A percentile compares a stretch with the other conserved stretches of the same genome.
Conservation (phyloP, 1,284 basidiomycete genomes). For the Vanrija pseudolonga region DNA sequence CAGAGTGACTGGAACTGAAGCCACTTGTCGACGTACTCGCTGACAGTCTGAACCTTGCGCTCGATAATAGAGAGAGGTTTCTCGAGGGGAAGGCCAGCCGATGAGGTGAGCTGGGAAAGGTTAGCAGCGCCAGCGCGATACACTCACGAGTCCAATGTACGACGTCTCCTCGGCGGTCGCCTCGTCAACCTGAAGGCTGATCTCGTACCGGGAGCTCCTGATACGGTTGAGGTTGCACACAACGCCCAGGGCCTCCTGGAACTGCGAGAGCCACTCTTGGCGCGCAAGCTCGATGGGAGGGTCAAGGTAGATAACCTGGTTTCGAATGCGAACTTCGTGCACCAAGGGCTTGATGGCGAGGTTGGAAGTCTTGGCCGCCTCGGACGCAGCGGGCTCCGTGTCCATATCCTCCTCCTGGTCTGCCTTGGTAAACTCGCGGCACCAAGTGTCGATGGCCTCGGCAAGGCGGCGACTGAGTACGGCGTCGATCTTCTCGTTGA, state of each 20-base stretch:
- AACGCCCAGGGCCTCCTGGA: slow-evolving; percentile 83
- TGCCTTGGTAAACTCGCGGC: slow-evolving; percentile 70
- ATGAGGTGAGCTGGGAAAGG: slow-evolving; percentile 57
- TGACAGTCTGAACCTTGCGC: slow-evolving; percentile 67
- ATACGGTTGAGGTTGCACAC: slow-evolving; percentile 85
- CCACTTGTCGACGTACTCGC: slow-evolving; percentile 93
- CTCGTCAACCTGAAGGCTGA: slow-evolving; percentile 78
- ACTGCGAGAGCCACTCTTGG: slow-evolving; percentile 82
- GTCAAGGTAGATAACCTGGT: slow-evolving; percentile 97
- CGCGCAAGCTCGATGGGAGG: slow-evolving; percentile 94
- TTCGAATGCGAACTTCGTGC: slow-evolving; percentile 95
- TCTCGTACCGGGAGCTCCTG: slow-evolving; percentile 93
- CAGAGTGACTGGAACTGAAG: slow-evolving; percentile 97
- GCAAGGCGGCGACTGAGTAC: slow-evolving; percentile 75
- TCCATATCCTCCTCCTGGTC: slow-evolving; percentile 69
- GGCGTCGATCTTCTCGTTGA: slow-evolving; percentile 80
- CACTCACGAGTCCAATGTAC: slow-evolving; percentile 64
- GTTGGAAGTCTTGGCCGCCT: neutral
- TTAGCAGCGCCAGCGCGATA: too few relatives aligned
- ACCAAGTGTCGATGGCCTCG: slow-evolving; percentile 82
- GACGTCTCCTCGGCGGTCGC: slow-evolving; percentile 62
- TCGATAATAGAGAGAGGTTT: slow-evolving; percentile 85
- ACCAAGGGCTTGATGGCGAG: slow-evolving; percentile 67
- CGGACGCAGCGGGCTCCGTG: slow-evolving; percentile 54
- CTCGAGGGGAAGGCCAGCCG: slow-evolving; percentile 70